Base-by-base conservation (phyloP, 441 rosid species). In the Eugenia klotzschiana region DNA sequence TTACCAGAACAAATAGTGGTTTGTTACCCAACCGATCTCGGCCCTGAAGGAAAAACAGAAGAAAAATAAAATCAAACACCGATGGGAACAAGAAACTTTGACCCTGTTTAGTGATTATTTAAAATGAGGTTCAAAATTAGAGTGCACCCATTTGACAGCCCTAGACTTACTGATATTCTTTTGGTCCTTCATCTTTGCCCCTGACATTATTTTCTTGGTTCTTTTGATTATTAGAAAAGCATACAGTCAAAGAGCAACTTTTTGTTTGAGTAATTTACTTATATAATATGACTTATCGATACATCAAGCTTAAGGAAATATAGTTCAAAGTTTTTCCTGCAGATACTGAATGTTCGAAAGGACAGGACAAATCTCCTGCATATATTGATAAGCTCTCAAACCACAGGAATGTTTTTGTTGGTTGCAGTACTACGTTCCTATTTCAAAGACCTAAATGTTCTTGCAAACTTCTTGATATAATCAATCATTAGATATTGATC, bases 1-100 rank as follows among this genome's bases (percentile, higher is more conserved):
- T 91, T 56, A 95, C 90, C 22, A 95, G 98, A 86, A 96, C 96
- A 82, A 93, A 96, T 12, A 93, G 84, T 9, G 98, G 94, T 15
- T 88, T 92, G 82, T 92, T 93, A 81, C 96, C 98, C 84, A 96
- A 83, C 56, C 92, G 91, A 23, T 95, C 94, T 85, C 93, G 91
- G 57, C 98, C 99, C 93, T 94, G 90, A 51, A 49, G 53, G 16
- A 79, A 79, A 79, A 79, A 51, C 7, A 13, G 7, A 79, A 46
- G 56, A 18, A 51, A 79, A 46, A 53, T 26, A 29, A 60, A 29
- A 60, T 27, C 40, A 49, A 49, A 49, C 33, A 18, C 10, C 9
- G 26, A 26, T 26, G 18, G 37, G 51, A 69, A 37, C 25, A 6
- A 69, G 46, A 69, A 69, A 37, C 77, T 69, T 69, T 37, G 77